Base-by-base conservation (phyloP, 805 yeast genomes). In the Yarrowia sp. region DNA sequence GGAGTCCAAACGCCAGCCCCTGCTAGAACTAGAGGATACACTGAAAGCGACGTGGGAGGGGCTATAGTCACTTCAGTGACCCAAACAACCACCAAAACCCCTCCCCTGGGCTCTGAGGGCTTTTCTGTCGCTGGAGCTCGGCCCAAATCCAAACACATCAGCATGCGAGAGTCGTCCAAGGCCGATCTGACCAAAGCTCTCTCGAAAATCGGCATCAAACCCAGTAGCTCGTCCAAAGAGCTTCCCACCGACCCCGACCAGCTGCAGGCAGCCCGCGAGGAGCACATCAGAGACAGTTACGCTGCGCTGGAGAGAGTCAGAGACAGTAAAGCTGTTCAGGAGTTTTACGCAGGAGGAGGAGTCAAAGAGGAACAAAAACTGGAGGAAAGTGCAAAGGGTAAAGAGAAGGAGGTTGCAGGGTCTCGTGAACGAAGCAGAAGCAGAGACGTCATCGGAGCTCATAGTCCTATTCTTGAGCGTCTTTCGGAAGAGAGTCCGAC, bases 151-250 rank as follows among this genome's bases (percentile, higher is more conserved):
- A 58, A 58, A 17, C 66, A 61, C 15, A 33, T 46, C 36, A 46
- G 55, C 46, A 38, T 61, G 55, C 15, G 66, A 14, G 66, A 61
- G 34, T 36, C 44, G 42, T 40, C 65, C 39, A 61, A 61, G 38
- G 55, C 66, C 2, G 66, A 61, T 10, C 36, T 61, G 19, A 9
- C 55, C 24, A 46, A 47, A 46, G 66, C 66, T n/a, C 55, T 61
- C 3, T 61, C 66, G n/a, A 46, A 61, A 40, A 61, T 61, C 30
- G 66, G 66, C 14, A 58, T 58, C 64, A 58, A 58, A 40, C 64
- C 64, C 17, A 43, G 64, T 9, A 39, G 40, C 3, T 40, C 47
- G 30, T n/a, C 50, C 1, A 39, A 40, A 9, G 64, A 58, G 15
- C 8, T 43, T 5, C n/a, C 63, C 15, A 30, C 63, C 1, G 64